A percentile compares a stretch with the other conserved stretches of the same genome.
These are phyloP conservation scores for Bolboschoenus planiculmis DNA, from an alignment of 176 grass and related monocot genomes.

Conservation along the genomic window DNA sequence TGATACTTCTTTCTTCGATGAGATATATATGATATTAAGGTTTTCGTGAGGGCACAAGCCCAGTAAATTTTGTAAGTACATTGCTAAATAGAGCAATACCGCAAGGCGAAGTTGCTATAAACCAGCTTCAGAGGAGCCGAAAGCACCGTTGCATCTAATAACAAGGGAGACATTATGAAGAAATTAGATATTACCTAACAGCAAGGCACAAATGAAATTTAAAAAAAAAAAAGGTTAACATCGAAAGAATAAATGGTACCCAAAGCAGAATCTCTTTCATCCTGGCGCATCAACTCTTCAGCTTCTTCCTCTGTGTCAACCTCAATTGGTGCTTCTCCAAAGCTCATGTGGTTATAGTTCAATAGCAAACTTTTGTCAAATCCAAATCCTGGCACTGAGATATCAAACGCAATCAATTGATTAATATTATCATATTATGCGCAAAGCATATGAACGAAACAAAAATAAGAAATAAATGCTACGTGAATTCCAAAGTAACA, in stretches of 20 bases:
- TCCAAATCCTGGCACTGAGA: slow-evolving; percentile 67
- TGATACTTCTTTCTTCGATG: background rate
- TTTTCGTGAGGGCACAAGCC: background rate
- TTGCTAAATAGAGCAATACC: slow-evolving; percentile 37
- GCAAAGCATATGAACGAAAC: background rate
- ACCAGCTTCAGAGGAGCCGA: slow-evolving; percentile 94
- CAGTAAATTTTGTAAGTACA: background rate
- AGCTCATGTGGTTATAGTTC: slow-evolving; percentile 84
- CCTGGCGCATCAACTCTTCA: slow-evolving; percentile 65
- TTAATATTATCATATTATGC: background rate
- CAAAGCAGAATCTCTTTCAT: slow-evolving; percentile 65
- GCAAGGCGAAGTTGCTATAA: slow-evolving; percentile 79
- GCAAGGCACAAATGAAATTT: background rate
- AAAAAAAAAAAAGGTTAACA: background rate
- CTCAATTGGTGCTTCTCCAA: slow-evolving; percentile 59
- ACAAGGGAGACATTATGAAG: background rate
- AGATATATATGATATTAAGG: background rate
- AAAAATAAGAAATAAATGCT: background rate
- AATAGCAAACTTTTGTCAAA: slow-evolving; percentile 60
- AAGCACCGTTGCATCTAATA: slow-evolving; percentile 85
- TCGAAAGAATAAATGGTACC: slow-evolving; percentile 34
- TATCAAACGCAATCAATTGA: slow-evolving; percentile 19
- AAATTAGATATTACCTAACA: background rate
- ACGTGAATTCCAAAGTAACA: background rate
- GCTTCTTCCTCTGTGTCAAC: slow-evolving; percentile 74